Percentiles rank a stretch among this genome's conserved stretches.
Evolutionary conservation across 1,139 yeast species (phyloP).

Genomic region (Blastobotrys malaysiensis): DNA sequence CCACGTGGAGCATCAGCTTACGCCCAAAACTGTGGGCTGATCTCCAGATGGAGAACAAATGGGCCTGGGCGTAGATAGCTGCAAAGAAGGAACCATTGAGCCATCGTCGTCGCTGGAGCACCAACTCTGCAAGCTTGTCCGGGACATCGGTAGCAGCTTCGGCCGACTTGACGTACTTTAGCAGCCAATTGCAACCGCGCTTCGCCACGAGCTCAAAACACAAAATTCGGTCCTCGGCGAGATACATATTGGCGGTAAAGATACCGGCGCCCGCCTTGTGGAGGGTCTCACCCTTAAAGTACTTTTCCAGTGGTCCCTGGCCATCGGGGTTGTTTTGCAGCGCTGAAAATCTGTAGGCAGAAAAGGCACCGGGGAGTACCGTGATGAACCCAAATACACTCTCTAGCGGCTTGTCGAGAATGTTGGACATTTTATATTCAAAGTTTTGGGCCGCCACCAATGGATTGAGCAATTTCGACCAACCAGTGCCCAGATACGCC

Average conservation of each 20-base stretch:
- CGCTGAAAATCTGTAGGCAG: constrained; percentile 76
- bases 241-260: constrained; percentile 76
- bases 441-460: constrained; percentile 80
- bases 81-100: constrained; percentile 82
- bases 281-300: constrained; percentile 72
- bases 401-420: constrained; percentile 79
- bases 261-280: constrained; percentile 56
- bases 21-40: constrained; percentile 60
- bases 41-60: constrained; percentile 65
- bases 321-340: constrained; percentile 56
- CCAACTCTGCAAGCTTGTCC: constrained; percentile 62
- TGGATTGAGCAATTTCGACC: constrained; percentile 57
- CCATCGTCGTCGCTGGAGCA: constrained; percentile 79
- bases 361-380: constrained; percentile 81
- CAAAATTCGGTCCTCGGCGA: constrained; percentile 78
- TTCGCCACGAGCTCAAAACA: constrained; percentile 84
- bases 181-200: constrained; percentile 51
- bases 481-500: constrained; percentile 58
- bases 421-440: constrained; percentile 77
- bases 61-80: constrained; percentile 68
- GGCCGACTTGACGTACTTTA: constrained; percentile 69
- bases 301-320: constrained; percentile 68
- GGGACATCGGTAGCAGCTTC: constrained; percentile 85
- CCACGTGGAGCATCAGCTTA: constrained; percentile 59
- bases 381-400: constrained; percentile 77